Evolutionary conservation across 2,329 filamentous ascomycete species (phyloP).

Genomic region (Xylaria sp.): DNA sequence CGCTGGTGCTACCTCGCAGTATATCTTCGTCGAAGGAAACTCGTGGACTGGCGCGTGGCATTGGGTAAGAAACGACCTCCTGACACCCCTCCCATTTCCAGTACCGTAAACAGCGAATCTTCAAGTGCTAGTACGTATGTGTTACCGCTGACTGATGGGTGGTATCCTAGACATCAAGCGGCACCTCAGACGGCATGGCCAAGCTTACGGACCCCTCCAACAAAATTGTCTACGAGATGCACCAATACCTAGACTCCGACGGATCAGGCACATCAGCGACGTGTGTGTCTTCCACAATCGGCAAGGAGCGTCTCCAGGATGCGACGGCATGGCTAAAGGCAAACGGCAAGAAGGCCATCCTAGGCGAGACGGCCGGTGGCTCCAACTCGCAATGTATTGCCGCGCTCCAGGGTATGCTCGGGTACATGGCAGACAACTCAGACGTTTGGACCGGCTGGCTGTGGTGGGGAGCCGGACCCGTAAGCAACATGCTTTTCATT

Average conservation of each 20-base stretch:
- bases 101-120: neutral
- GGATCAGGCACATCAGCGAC: slow-evolving; percentile 60
- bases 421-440: slow-evolving; percentile 64
- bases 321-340: slow-evolving; percentile 66
- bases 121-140: neutral
- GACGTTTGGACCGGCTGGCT: slow-evolving; percentile 69
- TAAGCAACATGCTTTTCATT: slow-evolving; percentile 5
- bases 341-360: slow-evolving; percentile 65
- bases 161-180: slow-evolving; percentile 41
- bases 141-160: neutral
- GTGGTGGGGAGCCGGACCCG: slow-evolving; percentile 68
- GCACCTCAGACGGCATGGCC: slow-evolving; percentile 54
- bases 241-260: slow-evolving; percentile 69
- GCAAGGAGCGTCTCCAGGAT: slow-evolving; percentile 59
- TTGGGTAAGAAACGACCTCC: slow-evolving; percentile 38
- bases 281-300: slow-evolving; percentile 63
- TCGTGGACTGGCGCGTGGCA: slow-evolving; percentile 63
- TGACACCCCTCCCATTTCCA: neutral
- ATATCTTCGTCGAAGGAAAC: slow-evolving; percentile 69
- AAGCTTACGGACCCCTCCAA: slow-evolving; percentile 60
- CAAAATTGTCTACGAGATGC: slow-evolving; percentile 69
- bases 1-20: slow-evolving; percentile 66
- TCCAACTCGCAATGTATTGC: slow-evolving; percentile 62
- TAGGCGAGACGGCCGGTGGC: slow-evolving; percentile 69
- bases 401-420: slow-evolving; percentile 64